Percentiles rank a stretch among this genome's conserved stretches.
Evolutionary conservation across 2,329 filamentous ascomycete species (phyloP).

Genomic region (Xylariaceae sp.): DNA sequence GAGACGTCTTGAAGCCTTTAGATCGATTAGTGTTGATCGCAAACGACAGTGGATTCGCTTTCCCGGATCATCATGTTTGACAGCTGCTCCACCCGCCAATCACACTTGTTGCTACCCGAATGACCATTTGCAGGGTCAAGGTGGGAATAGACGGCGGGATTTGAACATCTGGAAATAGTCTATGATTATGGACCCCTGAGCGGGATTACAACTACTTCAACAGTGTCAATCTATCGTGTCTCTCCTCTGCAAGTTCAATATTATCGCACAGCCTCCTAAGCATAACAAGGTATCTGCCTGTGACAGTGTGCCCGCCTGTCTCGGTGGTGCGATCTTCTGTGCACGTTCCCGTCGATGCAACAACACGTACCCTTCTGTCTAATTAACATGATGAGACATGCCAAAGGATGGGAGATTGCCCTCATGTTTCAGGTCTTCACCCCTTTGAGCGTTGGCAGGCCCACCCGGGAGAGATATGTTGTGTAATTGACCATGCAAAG

Average conservation of each 20-base stretch:
- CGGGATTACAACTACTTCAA: not conserved
- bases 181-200: not conserved
- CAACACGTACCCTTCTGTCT: constrained; percentile 26
- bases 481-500: not conserved
- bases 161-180: constrained; percentile 14
- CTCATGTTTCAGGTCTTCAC: constrained; percentile 24
- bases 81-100: constrained; percentile 10
- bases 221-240: constrained; percentile 23
- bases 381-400: constrained; percentile 22
- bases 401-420: constrained; percentile 15
- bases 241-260: constrained; percentile 31
- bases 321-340: constrained; percentile 33
- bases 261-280: constrained; percentile 18
- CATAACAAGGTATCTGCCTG: constrained; percentile 9
- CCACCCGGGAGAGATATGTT: constrained; percentile 13
- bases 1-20: constrained; percentile 1
- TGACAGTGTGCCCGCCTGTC: constrained; percentile 17
- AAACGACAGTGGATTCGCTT: not conserved
- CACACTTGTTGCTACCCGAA: constrained; percentile 13
- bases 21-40: constrained; percentile 1
- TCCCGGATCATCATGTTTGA: constrained; percentile 11
- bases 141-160: constrained; percentile 9
- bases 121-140: constrained; percentile 7
- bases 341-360: constrained; percentile 37
- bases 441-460: constrained; percentile 17